phyloP scores from a whole-genome alignment of 1,284 basidiomycete species.

The Boletus sp. region DNA sequence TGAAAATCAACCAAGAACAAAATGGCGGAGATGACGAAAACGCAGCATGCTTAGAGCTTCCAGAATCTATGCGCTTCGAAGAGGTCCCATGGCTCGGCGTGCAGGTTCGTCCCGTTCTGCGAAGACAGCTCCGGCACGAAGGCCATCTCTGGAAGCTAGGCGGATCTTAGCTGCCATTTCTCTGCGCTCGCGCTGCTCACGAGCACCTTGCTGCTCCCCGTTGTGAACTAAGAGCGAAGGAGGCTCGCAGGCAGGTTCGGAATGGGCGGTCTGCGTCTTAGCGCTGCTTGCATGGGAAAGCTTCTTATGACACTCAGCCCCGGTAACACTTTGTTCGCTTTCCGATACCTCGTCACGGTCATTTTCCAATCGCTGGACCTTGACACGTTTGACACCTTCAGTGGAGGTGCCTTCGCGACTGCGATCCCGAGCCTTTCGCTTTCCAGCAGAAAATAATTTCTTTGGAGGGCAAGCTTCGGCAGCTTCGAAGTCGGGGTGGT shows the following conservation, averaged over 20 bases:
- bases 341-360: slow-evolving; percentile 11
- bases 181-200: slow-evolving; percentile 27
- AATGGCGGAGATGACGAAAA: neutral
- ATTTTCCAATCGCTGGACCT: slow-evolving; percentile 5
- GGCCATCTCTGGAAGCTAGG: slow-evolving; percentile 26
- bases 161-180: slow-evolving; percentile 23
- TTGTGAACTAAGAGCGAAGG: neutral
- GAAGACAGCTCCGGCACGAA: slow-evolving; percentile 30
- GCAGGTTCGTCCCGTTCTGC: slow-evolving; percentile 30
- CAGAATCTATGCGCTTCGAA: slow-evolving; percentile 19
- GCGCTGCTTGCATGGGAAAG: neutral
- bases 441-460: slow-evolving; percentile 23
- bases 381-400: slow-evolving; percentile 14
- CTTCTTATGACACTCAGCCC: slow-evolving; percentile 1
- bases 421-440: slow-evolving; percentile 23
- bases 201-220: slow-evolving; percentile 14
- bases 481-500: slow-evolving; percentile 32
- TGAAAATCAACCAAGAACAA: slow-evolving; percentile 1
- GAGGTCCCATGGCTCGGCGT: slow-evolving; percentile 29
- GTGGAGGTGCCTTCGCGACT: slow-evolving; percentile 16
- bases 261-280: slow-evolving; percentile 6
- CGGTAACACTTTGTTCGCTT: slow-evolving; percentile 11
- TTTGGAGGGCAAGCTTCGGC: slow-evolving; percentile 31
- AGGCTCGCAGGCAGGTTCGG: slow-evolving; percentile 5
- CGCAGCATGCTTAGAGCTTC: neutral